Conservation (phyloP, 371 early-diverging fungal species). For the Mucor irregularis region DNA sequence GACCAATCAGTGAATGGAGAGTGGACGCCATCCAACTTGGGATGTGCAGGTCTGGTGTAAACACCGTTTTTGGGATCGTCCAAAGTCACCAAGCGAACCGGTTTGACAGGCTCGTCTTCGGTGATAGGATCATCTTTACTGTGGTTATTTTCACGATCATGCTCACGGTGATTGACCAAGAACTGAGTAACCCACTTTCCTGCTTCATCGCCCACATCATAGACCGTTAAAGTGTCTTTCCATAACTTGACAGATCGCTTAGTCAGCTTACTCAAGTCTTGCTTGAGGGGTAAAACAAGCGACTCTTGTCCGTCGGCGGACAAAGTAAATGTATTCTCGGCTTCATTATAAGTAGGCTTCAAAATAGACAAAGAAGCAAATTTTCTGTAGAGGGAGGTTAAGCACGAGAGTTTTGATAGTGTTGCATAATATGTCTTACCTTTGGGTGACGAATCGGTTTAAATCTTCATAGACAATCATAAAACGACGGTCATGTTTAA, state of each 20-base stretch:
- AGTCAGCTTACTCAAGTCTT: constrained; percentile 12
- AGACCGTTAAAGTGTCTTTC: constrained; percentile 32
- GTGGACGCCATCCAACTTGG: constrained; percentile 37
- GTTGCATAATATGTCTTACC: constrained; percentile 27
- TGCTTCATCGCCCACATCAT: constrained; percentile 47
- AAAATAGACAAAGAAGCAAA: constrained; percentile 42
- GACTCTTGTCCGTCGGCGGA: constrained; percentile 20
- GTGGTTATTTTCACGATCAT: constrained; percentile 32
- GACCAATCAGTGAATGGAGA: constrained; percentile 47
- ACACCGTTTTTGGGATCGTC: constrained; percentile 29
- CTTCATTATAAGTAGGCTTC: constrained; percentile 23
- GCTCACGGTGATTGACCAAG: constrained; percentile 25
- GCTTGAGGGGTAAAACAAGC: constrained; percentile 33
- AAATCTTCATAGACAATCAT: constrained; percentile 40
- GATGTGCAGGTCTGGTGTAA: constrained; percentile 45
- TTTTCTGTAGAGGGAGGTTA: constrained; percentile 22
- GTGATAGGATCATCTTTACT: constrained; percentile 14
- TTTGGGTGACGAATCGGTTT: constrained; percentile 44
- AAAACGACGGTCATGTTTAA: constrained; percentile 44
- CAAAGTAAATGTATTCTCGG: constrained; percentile 27
- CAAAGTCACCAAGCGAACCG: constrained; percentile 37
- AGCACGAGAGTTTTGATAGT: too few species aligned
- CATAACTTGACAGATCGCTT: constrained; percentile 31
- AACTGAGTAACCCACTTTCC: constrained; percentile 39
- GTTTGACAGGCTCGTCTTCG: constrained; percentile 4